These are phyloP conservation scores for Suhomyces bribrorum DNA, from an alignment of 1,139 yeast genomes.

Conservation along the genomic window DNA sequence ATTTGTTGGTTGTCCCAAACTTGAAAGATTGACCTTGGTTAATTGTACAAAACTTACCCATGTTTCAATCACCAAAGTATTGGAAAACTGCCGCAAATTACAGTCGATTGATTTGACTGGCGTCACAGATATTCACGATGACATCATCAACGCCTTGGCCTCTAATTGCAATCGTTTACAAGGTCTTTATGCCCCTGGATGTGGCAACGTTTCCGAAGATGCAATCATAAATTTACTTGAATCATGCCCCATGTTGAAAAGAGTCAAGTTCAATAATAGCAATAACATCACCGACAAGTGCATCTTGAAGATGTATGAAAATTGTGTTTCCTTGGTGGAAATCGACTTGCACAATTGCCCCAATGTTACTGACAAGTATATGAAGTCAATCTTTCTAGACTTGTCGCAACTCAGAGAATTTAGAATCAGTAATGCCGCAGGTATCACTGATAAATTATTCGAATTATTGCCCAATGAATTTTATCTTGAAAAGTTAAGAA, in stretches of 20 bases:
- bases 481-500: constrained; percentile 57
- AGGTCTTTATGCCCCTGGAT: constrained; percentile 88
- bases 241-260: constrained; percentile 72
- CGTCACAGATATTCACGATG: constrained; percentile 68
- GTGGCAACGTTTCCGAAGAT: constrained; percentile 64
- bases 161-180: constrained; percentile 73
- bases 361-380: constrained; percentile 64
- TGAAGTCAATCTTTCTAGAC: constrained; percentile 61
- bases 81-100: constrained; percentile 64
- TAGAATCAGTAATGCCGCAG: constrained; percentile 72
- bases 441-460: constrained; percentile 67
- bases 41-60: constrained; percentile 72
- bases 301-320: constrained; percentile 59
- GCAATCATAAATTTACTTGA: constrained; percentile 63
- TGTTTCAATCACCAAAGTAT: constrained; percentile 58
- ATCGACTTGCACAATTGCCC: constrained; percentile 85
- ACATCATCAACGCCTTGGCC: constrained; percentile 70
- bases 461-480: constrained; percentile 46
- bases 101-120: constrained; percentile 91
- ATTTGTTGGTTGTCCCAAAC: constrained; percentile 64
- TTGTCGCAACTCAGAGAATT: constrained; percentile 78
- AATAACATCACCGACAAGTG: constrained; percentile 67
- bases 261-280: constrained; percentile 81
- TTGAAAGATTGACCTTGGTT: constrained; percentile 84
- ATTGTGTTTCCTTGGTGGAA: constrained; percentile 82